These are phyloP conservation scores for Tritrichomonas musculus DNA, from an alignment of 208 protist species.

Conservation along the genomic window DNA sequence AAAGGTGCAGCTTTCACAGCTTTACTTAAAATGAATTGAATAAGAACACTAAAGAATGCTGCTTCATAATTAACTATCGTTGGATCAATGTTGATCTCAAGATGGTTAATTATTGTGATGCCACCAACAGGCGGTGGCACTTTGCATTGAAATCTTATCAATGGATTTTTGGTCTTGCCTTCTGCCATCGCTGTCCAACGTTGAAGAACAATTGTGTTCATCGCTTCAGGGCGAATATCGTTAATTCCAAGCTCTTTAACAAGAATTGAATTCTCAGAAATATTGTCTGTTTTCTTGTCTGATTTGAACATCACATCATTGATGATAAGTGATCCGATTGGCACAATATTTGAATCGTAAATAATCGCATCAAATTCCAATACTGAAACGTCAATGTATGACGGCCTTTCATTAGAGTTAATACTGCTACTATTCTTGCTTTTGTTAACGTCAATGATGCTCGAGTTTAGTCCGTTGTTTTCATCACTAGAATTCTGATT, in stretches of 20 bases:
- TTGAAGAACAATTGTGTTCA: not conserved
- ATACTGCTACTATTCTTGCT: not conserved
- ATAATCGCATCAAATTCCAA: not conserved
- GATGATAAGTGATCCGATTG: not conserved
- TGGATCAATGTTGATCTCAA: constrained; percentile 25
- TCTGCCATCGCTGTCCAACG: not conserved
- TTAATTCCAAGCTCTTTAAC: not conserved
- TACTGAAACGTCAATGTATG: not conserved
- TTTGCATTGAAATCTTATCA: not conserved
- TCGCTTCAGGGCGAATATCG: not conserved
- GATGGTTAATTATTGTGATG: not conserved
- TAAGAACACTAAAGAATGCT: not conserved
- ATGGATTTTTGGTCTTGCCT: not conserved
- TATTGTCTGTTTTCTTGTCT: not conserved
- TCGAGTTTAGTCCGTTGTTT: too few species aligned
- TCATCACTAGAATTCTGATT: not conserved
- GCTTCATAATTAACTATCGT: constrained; percentile 12
- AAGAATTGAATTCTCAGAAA: not conserved
- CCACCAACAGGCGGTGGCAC: not conserved
- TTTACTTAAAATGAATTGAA: not conserved
- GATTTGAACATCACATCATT: not conserved
- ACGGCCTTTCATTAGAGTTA: not conserved
- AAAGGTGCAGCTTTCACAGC: not conserved
- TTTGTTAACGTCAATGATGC: too few species aligned
- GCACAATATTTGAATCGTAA: not conserved